Percentiles rank a stretch among this genome's conserved stretches.
These are phyloP conservation scores for Malassezia brasiliensis DNA, from an alignment of 1,284 basidiomycete genomes.

Conservation along the genomic window DNA sequence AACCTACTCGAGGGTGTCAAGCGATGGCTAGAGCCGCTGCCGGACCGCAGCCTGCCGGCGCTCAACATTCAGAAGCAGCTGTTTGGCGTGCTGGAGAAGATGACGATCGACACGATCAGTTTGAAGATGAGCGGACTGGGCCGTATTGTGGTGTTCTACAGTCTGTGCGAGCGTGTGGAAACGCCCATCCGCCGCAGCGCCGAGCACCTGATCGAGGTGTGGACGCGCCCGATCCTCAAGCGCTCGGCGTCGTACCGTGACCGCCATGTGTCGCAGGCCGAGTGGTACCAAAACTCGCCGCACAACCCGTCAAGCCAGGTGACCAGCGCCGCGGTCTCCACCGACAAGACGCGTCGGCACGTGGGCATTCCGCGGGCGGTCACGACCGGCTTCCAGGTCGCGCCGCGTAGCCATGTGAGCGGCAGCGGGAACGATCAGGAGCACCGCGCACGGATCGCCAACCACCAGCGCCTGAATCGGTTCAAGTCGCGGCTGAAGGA, in stretches of 20 bases:
- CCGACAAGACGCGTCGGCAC: conserved; percentile 22
- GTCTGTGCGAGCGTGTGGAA: conserved; percentile 73
- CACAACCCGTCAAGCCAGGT: conserved; percentile 18
- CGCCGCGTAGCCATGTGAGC: conserved; percentile 25
- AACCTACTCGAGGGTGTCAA: conserved; percentile 83
- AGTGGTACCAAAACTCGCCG: conserved; percentile 29
- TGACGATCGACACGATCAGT: conserved; percentile 82
- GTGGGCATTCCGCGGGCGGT: conserved; percentile 38
- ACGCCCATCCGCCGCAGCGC: conserved; percentile 70
- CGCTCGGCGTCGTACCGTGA: conserved; percentile 42
- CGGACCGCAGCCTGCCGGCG: conserved; percentile 81
- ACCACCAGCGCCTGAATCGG: conserved; percentile 33
- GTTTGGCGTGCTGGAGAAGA: conserved; percentile 64
- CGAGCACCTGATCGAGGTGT: conserved; percentile 63
- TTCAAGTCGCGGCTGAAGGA: conserved; percentile 36
- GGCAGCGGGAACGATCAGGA: conserved; percentile 23
- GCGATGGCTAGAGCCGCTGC: conserved; percentile 87
- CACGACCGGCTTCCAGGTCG: conserved; percentile 31
- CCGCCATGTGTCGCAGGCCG: conserved; percentile 31
- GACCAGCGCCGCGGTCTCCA: not conserved
- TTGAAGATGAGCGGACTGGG: conserved; percentile 87
- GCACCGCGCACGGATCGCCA: conserved; percentile 32
- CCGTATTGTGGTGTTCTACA: conserved; percentile 90
- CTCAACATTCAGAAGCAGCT: conserved; percentile 91
- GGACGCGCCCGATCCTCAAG: conserved; percentile 46